Evolutionary conservation across 1,139 yeast genomes (phyloP).

Genomic region (Yueomyces sp.): DNA sequence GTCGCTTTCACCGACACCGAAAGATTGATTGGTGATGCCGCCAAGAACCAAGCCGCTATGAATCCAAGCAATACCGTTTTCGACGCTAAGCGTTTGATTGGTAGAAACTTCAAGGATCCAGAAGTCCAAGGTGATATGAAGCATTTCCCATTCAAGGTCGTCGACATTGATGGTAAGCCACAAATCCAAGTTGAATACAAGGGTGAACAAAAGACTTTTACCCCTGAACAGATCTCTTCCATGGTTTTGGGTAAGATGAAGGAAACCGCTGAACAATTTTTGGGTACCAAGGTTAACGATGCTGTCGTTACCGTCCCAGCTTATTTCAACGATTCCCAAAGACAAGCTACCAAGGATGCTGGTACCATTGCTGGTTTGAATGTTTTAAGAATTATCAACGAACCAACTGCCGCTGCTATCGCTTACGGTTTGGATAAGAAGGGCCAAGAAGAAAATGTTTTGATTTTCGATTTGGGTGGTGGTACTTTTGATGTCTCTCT

Average conservation of each 20-base stretch:
- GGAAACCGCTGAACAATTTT: conserved; percentile 94
- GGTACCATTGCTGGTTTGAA: conserved; percentile 97
- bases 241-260: conserved; percentile 97
- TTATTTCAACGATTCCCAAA: conserved; percentile 95
- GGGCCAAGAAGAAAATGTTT: conserved; percentile 76
- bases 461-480: conserved; percentile 97
- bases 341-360: conserved; percentile 98
- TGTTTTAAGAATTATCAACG: conserved; percentile 95
- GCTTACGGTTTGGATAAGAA: conserved; percentile 97
- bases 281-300: conserved; percentile 84
- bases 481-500: conserved; percentile 98
- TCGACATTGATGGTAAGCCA: conserved; percentile 83
- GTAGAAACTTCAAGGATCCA: conserved; percentile 84
- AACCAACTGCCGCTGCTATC: conserved; percentile 98
- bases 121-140: conserved; percentile 93
- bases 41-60: conserved; percentile 98
- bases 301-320: conserved; percentile 98
- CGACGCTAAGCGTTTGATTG: conserved; percentile 97
- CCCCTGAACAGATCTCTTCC: conserved; percentile 95
- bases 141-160: conserved; percentile 94
- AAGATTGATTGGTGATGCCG: conserved; percentile 98
- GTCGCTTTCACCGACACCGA: conserved; percentile 97
- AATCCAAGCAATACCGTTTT: conserved; percentile 96
- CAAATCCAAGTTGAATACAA: conserved; percentile 88
- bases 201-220: conserved; percentile 86